Percentiles rank a stretch among this genome's conserved stretches.
phyloP scores from a whole-genome alignment of 495 filamentous ascomycete genomes.

The Thozetella sp. region DNA sequence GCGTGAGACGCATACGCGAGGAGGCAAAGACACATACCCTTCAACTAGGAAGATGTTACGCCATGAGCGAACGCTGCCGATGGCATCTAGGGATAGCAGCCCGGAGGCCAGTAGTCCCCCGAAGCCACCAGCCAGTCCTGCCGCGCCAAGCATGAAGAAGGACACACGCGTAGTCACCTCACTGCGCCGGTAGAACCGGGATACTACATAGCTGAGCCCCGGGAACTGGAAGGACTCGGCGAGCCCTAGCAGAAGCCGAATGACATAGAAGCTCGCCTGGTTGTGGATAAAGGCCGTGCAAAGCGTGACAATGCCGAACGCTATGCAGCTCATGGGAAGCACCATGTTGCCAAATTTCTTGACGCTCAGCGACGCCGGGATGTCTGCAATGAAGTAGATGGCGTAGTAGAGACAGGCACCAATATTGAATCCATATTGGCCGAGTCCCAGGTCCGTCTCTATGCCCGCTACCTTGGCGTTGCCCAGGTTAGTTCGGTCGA shows the following conservation, averaged over 20 bases:
- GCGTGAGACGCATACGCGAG: too few relatives aligned
- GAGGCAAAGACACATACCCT: not conserved
- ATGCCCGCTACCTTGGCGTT: slow-evolving; percentile 33
- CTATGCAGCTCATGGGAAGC: not conserved
- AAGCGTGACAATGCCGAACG: not conserved
- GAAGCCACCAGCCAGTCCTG: not conserved
- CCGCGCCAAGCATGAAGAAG: not conserved
- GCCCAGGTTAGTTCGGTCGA: slow-evolving; percentile 32
- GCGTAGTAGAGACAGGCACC: not conserved
- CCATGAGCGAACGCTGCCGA: not conserved
- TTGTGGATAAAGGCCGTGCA: not conserved
- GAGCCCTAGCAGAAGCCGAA: not conserved
- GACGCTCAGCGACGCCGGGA: not conserved
- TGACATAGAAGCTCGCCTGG: not conserved
- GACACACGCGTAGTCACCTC: not conserved
- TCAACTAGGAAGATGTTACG: not conserved
- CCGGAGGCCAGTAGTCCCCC: not conserved
- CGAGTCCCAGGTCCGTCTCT: slow-evolving; percentile 9
- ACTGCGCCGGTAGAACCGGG: not conserved
- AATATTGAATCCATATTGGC: not conserved
- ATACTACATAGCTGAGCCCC: not conserved
- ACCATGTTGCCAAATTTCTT: not conserved
- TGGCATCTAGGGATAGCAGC: not conserved
- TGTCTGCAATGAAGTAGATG: not conserved
- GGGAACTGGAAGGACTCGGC: not conserved